These are phyloP conservation scores for Xylaria digitata DNA, from an alignment of 2,329 filamentous ascomycete genomes.

Conservation along the genomic window DNA sequence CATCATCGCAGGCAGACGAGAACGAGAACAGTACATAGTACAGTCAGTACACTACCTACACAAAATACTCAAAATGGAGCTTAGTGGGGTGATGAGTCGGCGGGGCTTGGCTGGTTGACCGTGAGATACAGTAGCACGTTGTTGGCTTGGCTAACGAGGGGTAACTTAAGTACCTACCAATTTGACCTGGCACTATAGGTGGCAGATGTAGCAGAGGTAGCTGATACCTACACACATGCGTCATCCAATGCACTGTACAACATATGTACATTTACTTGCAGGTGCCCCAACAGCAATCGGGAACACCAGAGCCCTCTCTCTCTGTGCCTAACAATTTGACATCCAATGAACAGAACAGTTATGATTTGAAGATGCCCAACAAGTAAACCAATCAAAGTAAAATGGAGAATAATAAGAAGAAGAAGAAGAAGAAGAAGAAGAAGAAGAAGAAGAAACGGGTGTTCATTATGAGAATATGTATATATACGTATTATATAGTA, in stretches of 20 bases:
- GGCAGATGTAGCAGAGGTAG: no score
- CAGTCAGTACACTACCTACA: not conserved
- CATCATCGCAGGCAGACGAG: no score
- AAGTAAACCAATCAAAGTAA: constrained; percentile 9
- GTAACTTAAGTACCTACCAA: no score
- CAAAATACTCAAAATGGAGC: not conserved
- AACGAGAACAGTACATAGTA: no score
- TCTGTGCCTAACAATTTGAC: constrained; percentile 16
- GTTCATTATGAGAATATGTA: no score
- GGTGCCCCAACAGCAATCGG: constrained; percentile 17
- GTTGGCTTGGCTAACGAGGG: constrained; percentile 36
- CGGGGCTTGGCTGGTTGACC: constrained; percentile 31
- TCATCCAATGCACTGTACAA: constrained; percentile 33
- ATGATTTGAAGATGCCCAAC: constrained; percentile 19
- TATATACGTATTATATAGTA: no score
- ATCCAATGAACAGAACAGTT: constrained; percentile 8
- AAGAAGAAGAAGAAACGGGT: no score
- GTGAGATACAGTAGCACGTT: constrained; percentile 22
- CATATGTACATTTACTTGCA: constrained; percentile 32
- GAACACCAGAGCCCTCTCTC: constrained; percentile 9
- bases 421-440: no score
- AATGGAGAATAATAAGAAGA: not conserved
- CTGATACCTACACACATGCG: constrained; percentile 1
- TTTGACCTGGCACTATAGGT: not conserved
- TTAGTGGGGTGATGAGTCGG: constrained; percentile 35